Base-by-base conservation (phyloP, 768 basidiomycete genomes). In the Russula ochroleuca region DNA sequence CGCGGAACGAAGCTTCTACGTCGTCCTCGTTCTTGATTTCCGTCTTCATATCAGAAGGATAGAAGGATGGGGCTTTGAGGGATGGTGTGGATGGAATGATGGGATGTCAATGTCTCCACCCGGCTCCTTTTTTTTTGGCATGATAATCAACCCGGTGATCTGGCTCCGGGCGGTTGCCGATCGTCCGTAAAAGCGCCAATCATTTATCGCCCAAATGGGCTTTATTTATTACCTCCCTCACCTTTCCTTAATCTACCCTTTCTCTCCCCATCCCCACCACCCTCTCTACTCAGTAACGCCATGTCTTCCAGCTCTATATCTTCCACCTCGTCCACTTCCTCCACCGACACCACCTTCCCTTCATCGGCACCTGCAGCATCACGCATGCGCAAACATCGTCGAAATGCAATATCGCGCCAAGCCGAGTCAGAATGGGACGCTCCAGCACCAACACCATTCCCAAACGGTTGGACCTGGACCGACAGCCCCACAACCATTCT, bases 401-500 rank as follows among this genome's bases (percentile, higher is more conserved):
- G 63, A 8, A 48, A 64, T 52, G 63, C 63, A 5, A 6, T 64
- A 19, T 64, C 63, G 0, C 58, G 47, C 28, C 28, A 31, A 3
- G 45, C n/a, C 5, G 63, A 64, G 14, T 41, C 63, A 33, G 63
- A 59, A 8, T 64, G 63, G 63, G 63, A 64, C 15, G 5, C 11
- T 14, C n/a, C 50, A 9, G n/a, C 56, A 13, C 10, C 41, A 19
- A 13, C 54, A 8, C n/a, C 53, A 43, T 43, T 43, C 19, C 19
- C 17, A 19, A 43, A 17, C 41, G 17, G 40, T 41, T 43, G 41
- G 41, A 17, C 17, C 19, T 43, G 41, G 41, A 9, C 41, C 41
- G 17, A 3, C 8, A 6, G 19, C 19, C 41, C 41, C 19, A 43
- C 19, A 8, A 19, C 41, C 41, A 17, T n/a, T 17, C 47, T 15